phyloP scores from a whole-genome alignment of 208 protist genomes.

The Vickermania ingenoplastis region DNA sequence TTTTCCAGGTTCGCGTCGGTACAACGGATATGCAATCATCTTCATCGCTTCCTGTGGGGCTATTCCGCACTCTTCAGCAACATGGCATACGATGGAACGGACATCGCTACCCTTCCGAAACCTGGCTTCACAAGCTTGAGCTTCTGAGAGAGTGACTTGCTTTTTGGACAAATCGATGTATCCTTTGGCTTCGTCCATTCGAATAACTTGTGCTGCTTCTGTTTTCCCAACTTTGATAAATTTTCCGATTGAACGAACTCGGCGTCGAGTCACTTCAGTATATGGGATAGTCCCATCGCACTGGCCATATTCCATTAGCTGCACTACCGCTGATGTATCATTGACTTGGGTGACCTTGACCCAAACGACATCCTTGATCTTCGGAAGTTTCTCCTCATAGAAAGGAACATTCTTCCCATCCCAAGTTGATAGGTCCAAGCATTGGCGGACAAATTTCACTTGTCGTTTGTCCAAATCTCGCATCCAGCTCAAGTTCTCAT shows the following conservation, averaged over 20 bases:
- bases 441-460: slow-evolving; percentile 65
- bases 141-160: slow-evolving; percentile 92
- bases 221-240: slow-evolving; percentile 96
- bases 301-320: slow-evolving; percentile 98
- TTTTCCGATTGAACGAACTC: slow-evolving; percentile 98
- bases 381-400: slow-evolving; percentile 81
- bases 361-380: slow-evolving; percentile 96
- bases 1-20: slow-evolving; percentile 61
- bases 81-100: slow-evolving; percentile 94
- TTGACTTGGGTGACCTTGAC: slow-evolving; percentile 92
- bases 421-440: slow-evolving; percentile 67
- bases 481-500: slow-evolving; percentile 59
- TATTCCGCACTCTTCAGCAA: slow-evolving; percentile 83
- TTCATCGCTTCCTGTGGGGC: slow-evolving; percentile 76
- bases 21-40: slow-evolving; percentile 95
- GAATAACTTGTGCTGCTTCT: slow-evolving; percentile 96
- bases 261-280: slow-evolving; percentile 94
- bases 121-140: slow-evolving; percentile 88
- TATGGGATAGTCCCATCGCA: slow-evolving; percentile 98
- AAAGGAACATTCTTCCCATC: slow-evolving; percentile 64
- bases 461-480: slow-evolving; percentile 63
- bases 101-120: slow-evolving; percentile 96
- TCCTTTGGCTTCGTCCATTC: slow-evolving; percentile 98
- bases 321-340: slow-evolving; percentile 90
- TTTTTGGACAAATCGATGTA: slow-evolving; percentile 99